Base-by-base conservation (phyloP, 2,329 filamentous ascomycete genomes). In the Fonsecaea pedrosoi region DNA sequence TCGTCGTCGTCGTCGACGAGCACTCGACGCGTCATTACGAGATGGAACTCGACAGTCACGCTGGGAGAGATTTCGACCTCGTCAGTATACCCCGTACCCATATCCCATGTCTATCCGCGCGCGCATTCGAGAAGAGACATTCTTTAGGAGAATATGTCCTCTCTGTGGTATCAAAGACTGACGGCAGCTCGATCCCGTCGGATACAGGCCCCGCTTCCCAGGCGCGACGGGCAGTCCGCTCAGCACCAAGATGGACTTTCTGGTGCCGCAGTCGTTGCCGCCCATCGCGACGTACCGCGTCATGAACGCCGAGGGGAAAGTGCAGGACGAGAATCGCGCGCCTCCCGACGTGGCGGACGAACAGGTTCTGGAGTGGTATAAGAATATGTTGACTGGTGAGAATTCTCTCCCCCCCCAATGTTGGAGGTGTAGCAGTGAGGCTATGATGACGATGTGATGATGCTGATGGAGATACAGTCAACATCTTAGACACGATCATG, bases 401-500 rank as follows among this genome's bases (percentile, higher is more conserved):
- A 32, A 6, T 25, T 25, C 2, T 2, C 2, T 2, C 21, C 21
- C 3, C 4, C 30, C 30, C 30, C 30, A 5, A 0, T 32, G 30
- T 32, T 32, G 30, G 30, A 32, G 21, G 21, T 21, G 1, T 21
- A 21, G 21, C 21, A 21, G 21, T 21, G 21, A 21, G 21, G 21
- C 21, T 59, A 15, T 34, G 18, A 25, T 48, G 8, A 60, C 4
- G 12, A 21, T 21, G 54, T 55, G 37, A 45, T 62, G 65, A 83
- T n/a, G 15, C 15, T 21, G 18, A 50, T 21, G 45, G 25, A 35
- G 13, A 38, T 42, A 42, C 81, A 86, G 86, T 89, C 63, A 88
- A 90, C 61, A 90, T 97, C 72, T 95, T 98, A 92, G 95, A 99
- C 76, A 79, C 96, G 58, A 91, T 98, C 77, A 97, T 98, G 94